A percentile compares a stretch with the other conserved stretches of the same genome.
Evolutionary conservation across 805 yeast species (phyloP).

Genomic region (Ogataea salicorniae): DNA sequence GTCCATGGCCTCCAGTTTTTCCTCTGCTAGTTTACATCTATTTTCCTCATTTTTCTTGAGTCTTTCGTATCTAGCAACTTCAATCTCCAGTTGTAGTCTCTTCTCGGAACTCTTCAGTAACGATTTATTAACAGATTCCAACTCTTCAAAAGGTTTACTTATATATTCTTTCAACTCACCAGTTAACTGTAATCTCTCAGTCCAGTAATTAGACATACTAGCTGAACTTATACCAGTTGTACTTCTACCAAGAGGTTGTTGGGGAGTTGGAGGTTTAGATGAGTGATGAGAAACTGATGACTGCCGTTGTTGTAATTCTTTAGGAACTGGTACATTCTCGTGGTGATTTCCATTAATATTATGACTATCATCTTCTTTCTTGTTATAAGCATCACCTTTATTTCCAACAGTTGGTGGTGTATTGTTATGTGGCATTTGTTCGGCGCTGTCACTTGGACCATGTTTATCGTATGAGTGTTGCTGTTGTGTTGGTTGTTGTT

Average conservation of each 20-base stretch:
- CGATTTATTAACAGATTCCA: conserved; percentile 19
- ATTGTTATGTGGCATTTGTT: no score
- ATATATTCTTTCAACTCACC: conserved; percentile 18
- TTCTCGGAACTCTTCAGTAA: conserved; percentile 13
- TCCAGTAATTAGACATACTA: conserved; percentile 23
- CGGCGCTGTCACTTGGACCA: no score
- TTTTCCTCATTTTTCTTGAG: conserved; percentile 23
- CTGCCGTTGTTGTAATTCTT: no score
- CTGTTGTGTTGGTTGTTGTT: background rate
- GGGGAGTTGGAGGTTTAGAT: background rate
- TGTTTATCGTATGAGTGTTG: background rate
- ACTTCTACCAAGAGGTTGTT: background rate
- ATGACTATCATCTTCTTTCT: no score
- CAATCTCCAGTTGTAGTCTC: conserved; percentile 23
- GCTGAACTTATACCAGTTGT: conserved; percentile 6
- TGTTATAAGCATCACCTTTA: no score
- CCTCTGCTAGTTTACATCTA: conserved; percentile 29
- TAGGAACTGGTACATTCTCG: no score
- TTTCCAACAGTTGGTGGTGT: no score
- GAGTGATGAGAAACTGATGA: no score
- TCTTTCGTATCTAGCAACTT: conserved; percentile 23
- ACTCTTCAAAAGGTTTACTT: conserved; percentile 17
- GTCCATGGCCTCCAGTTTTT: conserved; percentile 46
- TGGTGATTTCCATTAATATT: no score
- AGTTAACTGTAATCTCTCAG: conserved; percentile 19